These are phyloP conservation scores for Xerocomus nothofagi DNA, from an alignment of 1,284 basidiomycete species.

Conservation along the genomic window DNA sequence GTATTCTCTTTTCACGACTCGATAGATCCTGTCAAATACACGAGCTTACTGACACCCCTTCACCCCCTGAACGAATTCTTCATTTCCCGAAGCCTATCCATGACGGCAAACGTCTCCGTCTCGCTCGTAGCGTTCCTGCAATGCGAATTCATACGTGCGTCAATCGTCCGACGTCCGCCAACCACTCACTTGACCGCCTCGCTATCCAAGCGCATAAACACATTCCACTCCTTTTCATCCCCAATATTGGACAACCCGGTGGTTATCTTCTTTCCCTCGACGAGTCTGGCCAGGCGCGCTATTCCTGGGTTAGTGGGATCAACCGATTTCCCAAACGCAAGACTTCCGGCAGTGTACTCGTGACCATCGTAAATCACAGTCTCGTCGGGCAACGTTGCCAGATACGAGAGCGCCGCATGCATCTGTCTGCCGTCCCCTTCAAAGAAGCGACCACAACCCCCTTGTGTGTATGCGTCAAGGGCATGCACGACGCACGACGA, in stretches of 20 bases:
- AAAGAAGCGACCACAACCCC: slow-evolving; percentile 96
- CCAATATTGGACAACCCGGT: slow-evolving; percentile 81
- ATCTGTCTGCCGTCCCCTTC: slow-evolving; percentile 89
- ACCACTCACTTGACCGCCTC: slow-evolving; percentile 56
- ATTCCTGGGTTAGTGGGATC: slow-evolving; percentile 67
- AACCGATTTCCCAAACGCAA: slow-evolving; percentile 63
- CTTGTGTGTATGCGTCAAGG: slow-evolving; percentile 87
- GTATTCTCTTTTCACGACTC: no score
- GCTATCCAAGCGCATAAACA: slow-evolving; percentile 73
- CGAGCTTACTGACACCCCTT: neutral
- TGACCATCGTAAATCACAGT: slow-evolving; percentile 92
- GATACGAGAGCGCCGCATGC: slow-evolving; percentile 75
- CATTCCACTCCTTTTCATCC: slow-evolving; percentile 85
- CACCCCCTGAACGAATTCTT: slow-evolving; percentile 80
- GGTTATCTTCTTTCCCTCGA: slow-evolving; percentile 54
- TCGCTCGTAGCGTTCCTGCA: slow-evolving; percentile 49
- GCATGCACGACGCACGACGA: slow-evolving; percentile 49
- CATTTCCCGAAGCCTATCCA: slow-evolving; percentile 73
- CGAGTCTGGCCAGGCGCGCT: slow-evolving; percentile 53
- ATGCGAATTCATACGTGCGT: neutral
- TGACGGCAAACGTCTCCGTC: slow-evolving; percentile 50
- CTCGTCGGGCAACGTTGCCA: slow-evolving; percentile 74
- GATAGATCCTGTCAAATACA: no score
- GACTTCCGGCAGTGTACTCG: slow-evolving; percentile 80
- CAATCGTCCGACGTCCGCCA: neutral